phyloP scores from a whole-genome alignment of 768 basidiomycete species.

The Mycena haematopus region DNA sequence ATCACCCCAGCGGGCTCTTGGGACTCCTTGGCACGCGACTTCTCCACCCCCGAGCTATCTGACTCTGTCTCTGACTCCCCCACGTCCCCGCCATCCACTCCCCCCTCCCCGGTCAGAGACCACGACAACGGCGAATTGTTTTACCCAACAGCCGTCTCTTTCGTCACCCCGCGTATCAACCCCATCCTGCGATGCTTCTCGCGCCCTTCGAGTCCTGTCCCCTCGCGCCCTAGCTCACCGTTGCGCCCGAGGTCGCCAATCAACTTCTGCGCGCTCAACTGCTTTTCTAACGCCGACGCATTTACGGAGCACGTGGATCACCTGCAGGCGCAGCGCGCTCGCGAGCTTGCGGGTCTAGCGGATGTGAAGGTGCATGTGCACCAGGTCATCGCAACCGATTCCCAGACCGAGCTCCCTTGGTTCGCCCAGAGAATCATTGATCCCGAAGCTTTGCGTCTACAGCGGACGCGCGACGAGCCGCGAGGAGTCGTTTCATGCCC shows the following conservation, averaged over 20 bases:
- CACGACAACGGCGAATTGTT: not conserved
- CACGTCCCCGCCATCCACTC: conserved; percentile 3
- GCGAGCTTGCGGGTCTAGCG: conserved; percentile 24
- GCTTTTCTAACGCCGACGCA: conserved; percentile 37
- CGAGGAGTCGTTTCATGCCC: conserved; percentile 8
- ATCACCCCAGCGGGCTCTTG: conserved; percentile 6
- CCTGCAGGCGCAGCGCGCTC: conserved; percentile 32
- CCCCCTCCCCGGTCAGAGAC: conserved; percentile 6
- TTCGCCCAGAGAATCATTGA: not conserved
- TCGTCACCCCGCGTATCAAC: conserved; percentile 43
- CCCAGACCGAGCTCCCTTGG: not conserved
- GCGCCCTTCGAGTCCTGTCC: conserved; percentile 36
- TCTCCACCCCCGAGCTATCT: conserved; percentile 6
- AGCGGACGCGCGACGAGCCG: conserved; percentile 14
- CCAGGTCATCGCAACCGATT: not conserved
- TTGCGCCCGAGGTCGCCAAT: conserved; percentile 36
- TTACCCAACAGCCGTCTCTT: conserved; percentile 33
- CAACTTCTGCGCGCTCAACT: conserved; percentile 37
- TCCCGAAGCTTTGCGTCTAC: conserved; percentile 10
- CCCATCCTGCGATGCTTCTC: conserved; percentile 35
- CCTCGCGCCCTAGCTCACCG: conserved; percentile 30
- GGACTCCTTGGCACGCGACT: conserved; percentile 5
- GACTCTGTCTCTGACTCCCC: conserved; percentile 9
- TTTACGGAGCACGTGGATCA: conserved; percentile 42
- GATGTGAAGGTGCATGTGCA: conserved; percentile 29